A percentile compares a stretch with the other conserved stretches of the same genome.
Evolutionary conservation across 2,329 filamentous ascomycete genomes (phyloP).

Genomic region (Aspergillus floridensis): DNA sequence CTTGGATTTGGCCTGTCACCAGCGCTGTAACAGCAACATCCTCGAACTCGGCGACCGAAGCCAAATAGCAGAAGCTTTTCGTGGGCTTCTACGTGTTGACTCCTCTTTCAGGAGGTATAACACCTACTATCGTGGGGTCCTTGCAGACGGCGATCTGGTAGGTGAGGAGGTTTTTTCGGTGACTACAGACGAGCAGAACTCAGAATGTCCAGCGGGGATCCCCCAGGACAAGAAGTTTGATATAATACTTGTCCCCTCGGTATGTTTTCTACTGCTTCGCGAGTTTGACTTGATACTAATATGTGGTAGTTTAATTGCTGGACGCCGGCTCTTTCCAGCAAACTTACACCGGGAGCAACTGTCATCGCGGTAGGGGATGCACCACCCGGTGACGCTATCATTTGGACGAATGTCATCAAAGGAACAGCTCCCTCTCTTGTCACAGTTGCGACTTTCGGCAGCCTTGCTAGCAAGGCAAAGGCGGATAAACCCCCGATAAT

Average conservation of each 20-base stretch:
- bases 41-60: background rate
- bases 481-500: background rate
- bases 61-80: background rate
- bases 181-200: too few species aligned
- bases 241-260: background rate
- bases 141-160: background rate
- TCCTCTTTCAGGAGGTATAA: background rate
- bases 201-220: too few species aligned
- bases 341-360: background rate
- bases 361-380: background rate
- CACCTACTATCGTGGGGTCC: background rate
- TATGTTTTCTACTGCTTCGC: too few species aligned
- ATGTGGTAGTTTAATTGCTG: too few species aligned
- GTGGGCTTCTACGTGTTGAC: background rate
- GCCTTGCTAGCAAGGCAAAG: too few species aligned
- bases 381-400: background rate
- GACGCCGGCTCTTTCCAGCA: background rate
- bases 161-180: background rate
- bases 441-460: too few species aligned
- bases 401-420: background rate
- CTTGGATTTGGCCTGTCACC: slow-evolving; percentile 1
- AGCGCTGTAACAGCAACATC: background rate
- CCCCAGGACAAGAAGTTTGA: background rate
- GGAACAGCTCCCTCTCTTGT: too few species aligned
- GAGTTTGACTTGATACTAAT: too few species aligned